Percentiles rank a stretch among this genome's conserved stretches.
Evolutionary conservation across 208 protist species (phyloP).

Genomic region (Crithidia brevicula): DNA sequence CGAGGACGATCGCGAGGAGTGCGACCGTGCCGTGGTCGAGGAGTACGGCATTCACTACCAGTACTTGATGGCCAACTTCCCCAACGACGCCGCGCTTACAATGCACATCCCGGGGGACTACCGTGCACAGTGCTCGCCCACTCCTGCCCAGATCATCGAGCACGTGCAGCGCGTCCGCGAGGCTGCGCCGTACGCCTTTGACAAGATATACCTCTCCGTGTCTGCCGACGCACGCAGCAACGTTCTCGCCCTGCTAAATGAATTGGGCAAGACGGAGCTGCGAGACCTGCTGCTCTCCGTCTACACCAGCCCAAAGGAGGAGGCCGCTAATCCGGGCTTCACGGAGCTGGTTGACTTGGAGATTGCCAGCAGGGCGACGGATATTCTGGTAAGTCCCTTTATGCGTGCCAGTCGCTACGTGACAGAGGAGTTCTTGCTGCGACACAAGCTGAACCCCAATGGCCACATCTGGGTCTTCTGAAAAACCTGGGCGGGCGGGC

Average conservation of each 20-base stretch:
- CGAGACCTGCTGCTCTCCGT: constrained; percentile 17
- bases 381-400: constrained; percentile 50
- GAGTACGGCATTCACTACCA: constrained; percentile 56
- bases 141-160: constrained; percentile 35
- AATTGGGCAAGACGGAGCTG: constrained; percentile 24
- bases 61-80: constrained; percentile 50
- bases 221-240: constrained; percentile 27
- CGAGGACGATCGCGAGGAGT: constrained; percentile 18
- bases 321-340: constrained; percentile 18
- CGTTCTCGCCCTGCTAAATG: constrained; percentile 28
- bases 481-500: neutral
- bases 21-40: constrained; percentile 12
- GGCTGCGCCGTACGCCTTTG: constrained; percentile 2
- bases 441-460: constrained; percentile 30
- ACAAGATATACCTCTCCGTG: constrained; percentile 46
- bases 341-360: constrained; percentile 51
- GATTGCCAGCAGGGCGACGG: constrained; percentile 37
- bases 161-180: constrained; percentile 21
- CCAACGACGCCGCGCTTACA: constrained; percentile 24
- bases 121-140: constrained; percentile 42
- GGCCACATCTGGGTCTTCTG: constrained; percentile 52
- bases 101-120: constrained; percentile 25
- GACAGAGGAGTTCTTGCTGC: constrained; percentile 54
- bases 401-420: constrained; percentile 43
- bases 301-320: constrained; percentile 3